Evolutionary conservation across 2,329 filamentous ascomycete genomes (phyloP).

Genomic region (Fusarium tupiense): DNA sequence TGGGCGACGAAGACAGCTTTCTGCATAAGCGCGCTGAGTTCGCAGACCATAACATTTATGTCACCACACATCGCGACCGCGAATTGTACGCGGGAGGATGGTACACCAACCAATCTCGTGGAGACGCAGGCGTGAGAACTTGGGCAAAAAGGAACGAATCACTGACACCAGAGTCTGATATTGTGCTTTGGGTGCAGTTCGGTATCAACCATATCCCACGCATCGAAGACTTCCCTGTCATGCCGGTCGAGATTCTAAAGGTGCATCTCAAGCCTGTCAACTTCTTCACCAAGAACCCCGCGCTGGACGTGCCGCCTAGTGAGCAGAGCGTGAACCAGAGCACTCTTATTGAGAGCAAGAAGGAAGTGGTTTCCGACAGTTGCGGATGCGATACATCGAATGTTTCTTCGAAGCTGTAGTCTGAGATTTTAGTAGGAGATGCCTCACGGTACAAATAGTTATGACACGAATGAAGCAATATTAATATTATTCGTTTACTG

Average conservation of each 20-base stretch:
- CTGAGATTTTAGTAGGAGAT: not conserved
- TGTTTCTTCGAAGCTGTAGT: constrained; percentile 15
- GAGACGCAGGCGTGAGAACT: constrained; percentile 46
- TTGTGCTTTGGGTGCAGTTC: constrained; percentile 64
- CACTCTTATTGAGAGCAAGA: constrained; percentile 15
- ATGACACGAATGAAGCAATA: not conserved
- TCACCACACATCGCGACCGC: constrained; percentile 60
- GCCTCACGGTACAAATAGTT: not conserved
- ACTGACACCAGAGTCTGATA: constrained; percentile 76
- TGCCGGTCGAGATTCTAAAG: constrained; percentile 42
- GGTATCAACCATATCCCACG: constrained; percentile 61
- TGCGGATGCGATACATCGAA: constrained; percentile 12
- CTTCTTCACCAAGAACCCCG: constrained; percentile 60
- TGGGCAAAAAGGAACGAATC: constrained; percentile 48
- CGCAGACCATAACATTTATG: constrained; percentile 59
- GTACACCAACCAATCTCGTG: constrained; percentile 61
- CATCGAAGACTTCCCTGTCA: constrained; percentile 62
- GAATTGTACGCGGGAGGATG: constrained; percentile 63
- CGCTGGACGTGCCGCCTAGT: constrained; percentile 54
- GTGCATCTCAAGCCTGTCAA: constrained; percentile 51
- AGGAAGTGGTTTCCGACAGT: not conserved
- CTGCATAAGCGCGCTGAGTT: constrained; percentile 56
- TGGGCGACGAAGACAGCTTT: constrained; percentile 57
- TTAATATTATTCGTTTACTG: constrained; percentile 3
- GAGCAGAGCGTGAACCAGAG: constrained; percentile 32